phyloP scores from a whole-genome alignment of 495 filamentous ascomycete genomes.

The Aspergillus incahuasiensis region DNA sequence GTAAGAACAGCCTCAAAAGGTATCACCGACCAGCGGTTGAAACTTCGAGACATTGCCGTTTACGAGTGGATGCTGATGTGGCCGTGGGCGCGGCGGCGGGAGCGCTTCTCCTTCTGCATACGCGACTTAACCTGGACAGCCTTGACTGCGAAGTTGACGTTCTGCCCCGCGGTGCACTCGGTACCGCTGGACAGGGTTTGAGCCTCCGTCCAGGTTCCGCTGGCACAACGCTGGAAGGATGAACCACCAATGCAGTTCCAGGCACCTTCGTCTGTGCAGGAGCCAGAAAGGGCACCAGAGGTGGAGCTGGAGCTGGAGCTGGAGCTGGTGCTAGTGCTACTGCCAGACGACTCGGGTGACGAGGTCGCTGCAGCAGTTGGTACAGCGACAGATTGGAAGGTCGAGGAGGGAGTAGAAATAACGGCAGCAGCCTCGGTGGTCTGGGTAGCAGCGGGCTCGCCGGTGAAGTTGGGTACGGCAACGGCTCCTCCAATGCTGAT shows the following conservation, averaged over 20 bases:
- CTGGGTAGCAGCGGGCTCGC: neutral
- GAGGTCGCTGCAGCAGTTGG: constrained; percentile 6
- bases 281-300: constrained; percentile 28
- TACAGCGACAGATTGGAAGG: constrained; percentile 3
- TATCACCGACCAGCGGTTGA: constrained; percentile 4
- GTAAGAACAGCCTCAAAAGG: neutral
- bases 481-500: constrained; percentile 1
- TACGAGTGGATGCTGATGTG: constrained; percentile 21
- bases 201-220: constrained; percentile 52
- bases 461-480: constrained; percentile 6
- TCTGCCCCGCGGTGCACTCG: constrained; percentile 50
- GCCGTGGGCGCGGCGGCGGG: constrained; percentile 25
- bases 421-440: constrained; percentile 10
- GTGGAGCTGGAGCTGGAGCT: constrained; percentile 10
- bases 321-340: too few relatives aligned
- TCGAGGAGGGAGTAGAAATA: constrained; percentile 27
- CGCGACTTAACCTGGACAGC: constrained; percentile 25
- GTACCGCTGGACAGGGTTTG: constrained; percentile 56
- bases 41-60: neutral
- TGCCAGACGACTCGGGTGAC: too few relatives aligned
- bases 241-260: constrained; percentile 65
- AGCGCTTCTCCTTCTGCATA: constrained; percentile 29
- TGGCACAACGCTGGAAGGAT: constrained; percentile 58
- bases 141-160: constrained; percentile 36
- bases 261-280: constrained; percentile 36